Evolutionary conservation across 2,329 filamentous ascomycete genomes (phyloP).

Genomic region (Colletotrichum sp.): DNA sequence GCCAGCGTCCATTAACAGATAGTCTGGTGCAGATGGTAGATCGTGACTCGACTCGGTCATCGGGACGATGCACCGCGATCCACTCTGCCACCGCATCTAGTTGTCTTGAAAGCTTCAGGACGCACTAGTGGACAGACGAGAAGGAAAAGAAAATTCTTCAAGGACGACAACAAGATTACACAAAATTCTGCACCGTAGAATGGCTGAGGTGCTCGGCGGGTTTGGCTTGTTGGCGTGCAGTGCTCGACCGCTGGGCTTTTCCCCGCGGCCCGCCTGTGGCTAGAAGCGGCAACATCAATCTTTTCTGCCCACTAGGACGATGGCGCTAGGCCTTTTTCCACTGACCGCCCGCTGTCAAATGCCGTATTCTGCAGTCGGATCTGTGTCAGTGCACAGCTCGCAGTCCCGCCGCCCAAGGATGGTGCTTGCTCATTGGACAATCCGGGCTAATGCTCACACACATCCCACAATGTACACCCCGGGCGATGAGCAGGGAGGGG

Average conservation of each 20-base stretch:
- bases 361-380: slow-evolving; percentile 7
- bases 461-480: neutral
- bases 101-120: neutral
- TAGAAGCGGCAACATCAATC: slow-evolving; percentile 17
- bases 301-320: slow-evolving; percentile 5
- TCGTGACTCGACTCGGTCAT: slow-evolving; percentile 5
- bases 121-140: neutral
- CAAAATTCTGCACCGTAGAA: slow-evolving; percentile 13
- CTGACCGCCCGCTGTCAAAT: slow-evolving; percentile 14
- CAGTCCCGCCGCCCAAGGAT: slow-evolving; percentile 6
- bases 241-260: neutral
- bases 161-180: neutral
- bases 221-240: neutral
- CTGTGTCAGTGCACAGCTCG: slow-evolving; percentile 9
- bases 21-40: neutral
- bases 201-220: neutral
- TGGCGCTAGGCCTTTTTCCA: neutral
- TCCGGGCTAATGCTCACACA: neutral
- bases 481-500: neutral
- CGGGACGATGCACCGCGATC: neutral
- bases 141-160: slow-evolving; percentile 12
- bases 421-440: slow-evolving; percentile 18
- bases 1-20: neutral
- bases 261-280: slow-evolving; percentile 9
- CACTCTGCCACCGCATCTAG: neutral